Evolutionary conservation across 2,329 filamentous ascomycete species (phyloP), one percentile per base, ranked within the genome.

Genomic region (Ophiobolus disseminans): DNA sequence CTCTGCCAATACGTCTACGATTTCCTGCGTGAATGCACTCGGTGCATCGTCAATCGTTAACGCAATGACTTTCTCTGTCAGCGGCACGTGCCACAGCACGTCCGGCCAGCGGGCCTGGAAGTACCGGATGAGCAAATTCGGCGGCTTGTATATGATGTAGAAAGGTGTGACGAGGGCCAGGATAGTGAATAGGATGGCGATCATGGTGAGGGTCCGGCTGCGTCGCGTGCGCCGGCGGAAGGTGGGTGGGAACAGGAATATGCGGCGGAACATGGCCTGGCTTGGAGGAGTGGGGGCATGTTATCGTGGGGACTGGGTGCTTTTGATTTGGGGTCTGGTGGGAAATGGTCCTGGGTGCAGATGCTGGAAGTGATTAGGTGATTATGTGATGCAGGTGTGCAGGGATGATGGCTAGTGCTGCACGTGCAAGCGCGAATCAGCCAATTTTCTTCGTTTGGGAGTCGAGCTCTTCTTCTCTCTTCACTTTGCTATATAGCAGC

Each of bases 11-110:
- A 90, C 75, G 34, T 84, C 75, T 45, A 91, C 75, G 50, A 96
- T 91, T 46, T 86, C 83, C 35, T 73, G 66, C 2, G 91, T 95
- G 70, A 89, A 80, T 34, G 81, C 73, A 1, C 88, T 92, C 0
- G 91, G 91, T 21, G 86, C 88, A 74, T 96, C 91, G 76, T 96
- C 91, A 63, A 96, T 87, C 1, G 90, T 96, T 30, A 97, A 79
- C 0, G 90, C 91, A 14, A 96, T 80, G 20, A 93, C 74, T 65
- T 87, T 89, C 38, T 82, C 75, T 4, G 13, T 7, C 1, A 81
- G 80, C 0, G 77, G 71, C 21, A 89, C 80, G 58, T 89, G 86
- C 80, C 88, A 96, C 11, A 96, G 79, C 3, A 95, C 88, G 62
- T 91, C 86, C 1, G 90, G 89, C 81, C 88, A 92, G 53, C 82